Base-by-base conservation (phyloP, 768 basidiomycete species). In the Strobilomyces confusus region DNA sequence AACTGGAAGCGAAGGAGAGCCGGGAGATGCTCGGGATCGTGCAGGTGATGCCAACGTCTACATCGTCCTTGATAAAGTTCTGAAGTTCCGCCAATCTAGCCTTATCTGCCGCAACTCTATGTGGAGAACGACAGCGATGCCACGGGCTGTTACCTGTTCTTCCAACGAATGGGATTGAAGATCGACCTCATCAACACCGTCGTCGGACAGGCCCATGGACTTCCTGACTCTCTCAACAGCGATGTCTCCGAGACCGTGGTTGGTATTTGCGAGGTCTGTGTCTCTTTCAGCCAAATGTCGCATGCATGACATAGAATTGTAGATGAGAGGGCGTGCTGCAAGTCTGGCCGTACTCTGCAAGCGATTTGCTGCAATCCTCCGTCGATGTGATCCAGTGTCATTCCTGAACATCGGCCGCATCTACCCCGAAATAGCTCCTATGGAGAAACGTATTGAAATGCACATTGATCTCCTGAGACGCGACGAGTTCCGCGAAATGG, bases 401-500 rank as follows among this genome's bases (percentile, higher is more conserved):
- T 99, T 95, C 81, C 71, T 98, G 54, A 85, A 81, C 60, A 82
- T 89, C 40, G 95, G 94, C 0, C 81, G 89, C 29, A 77, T 95
- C 17, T 89, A 82, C 63, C 81, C 81, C 8, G 97, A 99, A 58
- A 80, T 98, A 20, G 81, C 83, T 0, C 88, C 87, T 0, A 82
- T 97, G 68, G 97, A 99, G 74, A 91, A 88, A 68, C 81, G 89
- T 26, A 81, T 99, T 44, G 94, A 99, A 62, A 87, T 89, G 74
- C 95, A 97, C 65, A 82, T 98, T 57, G 89, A 90, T 44, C 76
- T 89, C 23, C 73, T 98, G 4, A 78, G 88, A 40, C 79, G 85
- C 43, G 92, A 98, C 61, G 95, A 94, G 68, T 95, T 99, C 74
- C 80, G 87, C 22, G 95, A 94, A 69, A 81, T 87, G 73, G 95